A percentile compares a stretch with the other conserved stretches of the same genome.
Conservation (phyloP, 2,329 filamentous ascomycete species). For the Colletotrichum shisoi region DNA sequence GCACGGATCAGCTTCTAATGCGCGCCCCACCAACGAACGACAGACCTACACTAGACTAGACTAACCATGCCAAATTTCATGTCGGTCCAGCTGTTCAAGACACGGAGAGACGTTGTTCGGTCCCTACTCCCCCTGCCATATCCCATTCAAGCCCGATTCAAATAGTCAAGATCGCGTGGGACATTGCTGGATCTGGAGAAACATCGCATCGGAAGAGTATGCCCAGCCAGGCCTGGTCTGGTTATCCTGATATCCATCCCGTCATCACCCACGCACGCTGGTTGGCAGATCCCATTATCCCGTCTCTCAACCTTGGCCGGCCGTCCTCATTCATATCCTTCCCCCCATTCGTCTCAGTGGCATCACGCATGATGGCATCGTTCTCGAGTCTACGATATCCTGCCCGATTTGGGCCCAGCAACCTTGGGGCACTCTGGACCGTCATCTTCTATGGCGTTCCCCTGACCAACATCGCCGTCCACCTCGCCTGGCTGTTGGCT, state of each 20-base stretch:
- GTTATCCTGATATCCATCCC: too few species aligned
- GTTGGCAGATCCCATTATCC: neutral
- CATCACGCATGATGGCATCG: conserved; percentile 13
- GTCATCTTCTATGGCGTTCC: conserved; percentile 29
- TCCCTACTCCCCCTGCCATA: neutral
- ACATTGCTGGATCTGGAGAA: too few species aligned
- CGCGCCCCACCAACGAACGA: too few species aligned
- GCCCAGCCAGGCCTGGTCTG: too few species aligned
- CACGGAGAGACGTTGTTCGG: neutral
- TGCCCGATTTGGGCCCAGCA: neutral
- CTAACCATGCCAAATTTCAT: neutral
- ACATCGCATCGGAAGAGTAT: too few species aligned
- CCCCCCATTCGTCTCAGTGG: neutral
- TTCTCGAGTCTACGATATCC: conserved; percentile 11
- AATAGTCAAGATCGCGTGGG: too few species aligned
- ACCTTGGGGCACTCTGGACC: conserved; percentile 17
- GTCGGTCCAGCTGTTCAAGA: too few species aligned
- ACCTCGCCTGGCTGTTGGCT: conserved; percentile 33
- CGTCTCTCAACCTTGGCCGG: neutral
- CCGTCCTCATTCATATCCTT: neutral
- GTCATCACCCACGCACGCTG: too few species aligned
- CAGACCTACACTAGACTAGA: too few species aligned
- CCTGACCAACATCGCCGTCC: conserved; percentile 23
- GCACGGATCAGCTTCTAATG: neutral
- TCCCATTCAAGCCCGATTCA: too few species aligned